Percentiles rank a stretch among this genome's conserved stretches.
Evolutionary conservation across 495 filamentous ascomycete species (phyloP).

Genomic region (Pseudevernia furfuracea): DNA sequence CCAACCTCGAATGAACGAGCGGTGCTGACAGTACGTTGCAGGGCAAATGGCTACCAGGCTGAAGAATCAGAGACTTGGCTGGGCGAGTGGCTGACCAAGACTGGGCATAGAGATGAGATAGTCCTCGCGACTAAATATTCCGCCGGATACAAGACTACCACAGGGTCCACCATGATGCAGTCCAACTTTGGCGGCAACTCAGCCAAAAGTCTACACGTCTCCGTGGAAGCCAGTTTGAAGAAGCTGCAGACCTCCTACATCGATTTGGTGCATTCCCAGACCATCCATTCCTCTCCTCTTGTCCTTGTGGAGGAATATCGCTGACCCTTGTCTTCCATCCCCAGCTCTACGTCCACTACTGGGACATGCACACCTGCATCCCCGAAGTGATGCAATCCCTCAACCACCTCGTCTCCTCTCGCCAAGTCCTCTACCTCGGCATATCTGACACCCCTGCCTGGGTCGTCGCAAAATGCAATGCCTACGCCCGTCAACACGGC

Average conservation of each 20-base stretch:
- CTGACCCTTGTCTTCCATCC: neutral
- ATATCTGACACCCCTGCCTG: slow-evolving; percentile 56
- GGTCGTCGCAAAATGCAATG: slow-evolving; percentile 52
- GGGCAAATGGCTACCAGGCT: slow-evolving; percentile 49
- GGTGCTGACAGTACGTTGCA: neutral
- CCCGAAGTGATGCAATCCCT: slow-evolving; percentile 55
- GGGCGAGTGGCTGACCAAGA: slow-evolving; percentile 51
- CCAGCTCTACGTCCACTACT: slow-evolving; percentile 51
- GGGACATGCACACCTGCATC: slow-evolving; percentile 50
- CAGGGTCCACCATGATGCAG: slow-evolving; percentile 27
- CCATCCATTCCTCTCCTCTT: neutral
- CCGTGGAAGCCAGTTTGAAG: slow-evolving; percentile 47
- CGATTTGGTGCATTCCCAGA: slow-evolving; percentile 32
- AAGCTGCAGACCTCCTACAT: slow-evolving; percentile 61
- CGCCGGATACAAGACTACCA: slow-evolving; percentile 29
- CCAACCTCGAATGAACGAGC: neutral
- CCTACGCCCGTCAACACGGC: slow-evolving; percentile 51
- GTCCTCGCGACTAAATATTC: slow-evolving; percentile 71
- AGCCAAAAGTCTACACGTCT: slow-evolving; percentile 45
- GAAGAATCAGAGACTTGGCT: slow-evolving; percentile 51
- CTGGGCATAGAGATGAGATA: slow-evolving; percentile 52
- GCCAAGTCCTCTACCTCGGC: slow-evolving; percentile 60
- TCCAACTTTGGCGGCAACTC: slow-evolving; percentile 50
- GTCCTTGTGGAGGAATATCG: neutral
- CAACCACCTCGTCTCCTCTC: slow-evolving; percentile 48